phyloP scores from a whole-genome alignment of 2,329 filamentous ascomycete species.

The Chaetomiaceae sp. region DNA sequence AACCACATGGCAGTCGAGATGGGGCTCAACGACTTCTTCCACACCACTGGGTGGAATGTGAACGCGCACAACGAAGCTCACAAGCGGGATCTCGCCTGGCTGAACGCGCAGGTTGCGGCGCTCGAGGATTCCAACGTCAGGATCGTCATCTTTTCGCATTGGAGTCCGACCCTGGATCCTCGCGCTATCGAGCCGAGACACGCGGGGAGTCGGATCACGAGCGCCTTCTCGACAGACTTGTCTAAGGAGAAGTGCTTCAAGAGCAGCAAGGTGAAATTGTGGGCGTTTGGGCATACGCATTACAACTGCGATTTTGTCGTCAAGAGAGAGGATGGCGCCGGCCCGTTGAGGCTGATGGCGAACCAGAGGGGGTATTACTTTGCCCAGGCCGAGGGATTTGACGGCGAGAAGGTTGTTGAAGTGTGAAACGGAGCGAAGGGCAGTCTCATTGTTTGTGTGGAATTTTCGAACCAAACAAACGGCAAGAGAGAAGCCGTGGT shows the following conservation, averaged over 20 bases:
- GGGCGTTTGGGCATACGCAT: constrained; percentile 48
- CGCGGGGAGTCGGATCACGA: constrained; percentile 16
- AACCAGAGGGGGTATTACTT: constrained; percentile 24
- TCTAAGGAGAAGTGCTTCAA: constrained; percentile 33
- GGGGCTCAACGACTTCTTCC: constrained; percentile 41
- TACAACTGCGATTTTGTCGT: constrained; percentile 39
- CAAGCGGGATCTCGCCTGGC: constrained; percentile 25
- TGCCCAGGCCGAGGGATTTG: constrained; percentile 5
- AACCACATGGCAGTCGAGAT: constrained; percentile 32
- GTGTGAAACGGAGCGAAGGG: background rate
- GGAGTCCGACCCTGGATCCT: constrained; percentile 23
- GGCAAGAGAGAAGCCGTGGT: no score
- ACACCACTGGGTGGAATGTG: constrained; percentile 30
- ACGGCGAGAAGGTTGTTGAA: constrained; percentile 10
- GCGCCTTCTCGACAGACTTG: constrained; percentile 39
- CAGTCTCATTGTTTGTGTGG: no score
- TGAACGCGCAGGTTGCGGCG: constrained; percentile 24
- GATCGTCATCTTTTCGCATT: constrained; percentile 26
- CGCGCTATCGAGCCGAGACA: constrained; percentile 20
- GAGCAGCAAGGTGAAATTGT: constrained; percentile 34
- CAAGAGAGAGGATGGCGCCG: constrained; percentile 1
- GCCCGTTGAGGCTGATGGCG: constrained; percentile 13
- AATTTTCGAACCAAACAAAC: no score
- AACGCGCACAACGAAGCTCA: constrained; percentile 25
- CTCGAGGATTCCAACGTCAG: background rate